Evolutionary conservation across 1,139 yeast species (phyloP), one percentile per base, ranked within the genome.

Genomic region (Komagataea norvegica): DNA sequence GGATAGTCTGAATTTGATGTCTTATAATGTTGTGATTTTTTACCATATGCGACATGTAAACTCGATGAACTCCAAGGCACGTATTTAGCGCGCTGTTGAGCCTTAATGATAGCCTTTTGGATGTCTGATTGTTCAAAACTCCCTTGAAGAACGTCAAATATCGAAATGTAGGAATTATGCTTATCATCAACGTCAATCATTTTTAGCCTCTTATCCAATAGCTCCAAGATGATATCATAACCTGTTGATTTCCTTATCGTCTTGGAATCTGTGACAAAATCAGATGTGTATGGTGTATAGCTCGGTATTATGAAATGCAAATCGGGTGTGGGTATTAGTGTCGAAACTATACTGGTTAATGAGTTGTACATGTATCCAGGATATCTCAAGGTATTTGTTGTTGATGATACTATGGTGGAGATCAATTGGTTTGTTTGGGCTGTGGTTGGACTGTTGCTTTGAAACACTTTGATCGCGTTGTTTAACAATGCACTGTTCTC

Each of bases 311-410:
- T 64, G 55, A 91, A 93, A 60, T 91, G 96, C 48, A 89, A 68
- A 37, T 86, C 87, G 1, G 97, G 95, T 0, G 89, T 80, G 1
- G 97, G 96, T 3, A 91, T 75, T 46, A 93, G 63, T 1, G 93
- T 77, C 1, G 96, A 81, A 41, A 88, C 63, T 14, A 91, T 79
- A 36, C 95, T 81, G 33, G 89, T 87, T 49, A 84, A 65, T 14
- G 95, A 88, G 51, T 84, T 84, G 67, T 85, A 91, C 75, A 88
- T 79, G 60, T 88, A 88, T 34, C 94, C 82, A 3, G 98, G 98
- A 57, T 86, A 91, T 46, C 98, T 68, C 28, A 91, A 64, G 0
- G 97, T 87, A 46, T 89, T 85, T 3, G 97, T 86, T 4, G 87
- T 67, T 1, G 91, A 80, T 1, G 95, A 80, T 68, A 88, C 76